Evolutionary conservation across 106 monocot species (phyloP), one percentile per base, ranked within the genome.

Genomic region (Acorus gramineus): DNA sequence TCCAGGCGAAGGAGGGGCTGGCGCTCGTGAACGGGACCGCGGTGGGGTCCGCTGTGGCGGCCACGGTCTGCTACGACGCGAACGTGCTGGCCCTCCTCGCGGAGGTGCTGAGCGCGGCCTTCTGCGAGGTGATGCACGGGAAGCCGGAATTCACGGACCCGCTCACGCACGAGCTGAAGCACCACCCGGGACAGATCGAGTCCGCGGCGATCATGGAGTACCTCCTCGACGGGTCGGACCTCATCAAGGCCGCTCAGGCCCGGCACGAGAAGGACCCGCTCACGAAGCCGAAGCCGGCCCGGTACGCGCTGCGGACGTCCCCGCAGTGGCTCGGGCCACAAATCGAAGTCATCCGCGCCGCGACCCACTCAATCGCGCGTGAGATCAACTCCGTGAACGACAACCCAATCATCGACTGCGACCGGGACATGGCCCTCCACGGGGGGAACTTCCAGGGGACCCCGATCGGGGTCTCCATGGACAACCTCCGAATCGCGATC

Each of bases 251-350:
- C 43, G 54, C 67, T 43, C 9, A 56, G 44, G 45, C 9, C 3
- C 28, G 42, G 3, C 54, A 67, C 67, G 67, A 67, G 55, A 14
- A 6, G 45, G 67, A 67, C 45, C 56, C 55, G 0, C 56, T 67
- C 6, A 14, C 42, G 56, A 67, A 67, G 55, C 54, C 67, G 4
- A 56, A 56, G 44, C 67, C 56, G 13, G 56, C 56, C 56, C 42
- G 67, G 11, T 67, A 67, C 55, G 56, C 67, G 3, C 55, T 67
- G n/a, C 28, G 67, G 5, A 67, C 67, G 3, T 55, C 67, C 8
- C 56, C 67, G 8, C 56, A 56, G 56, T 67, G 67, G 67, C 67
- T 67, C 44, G 67, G 56, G 45, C 67, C 67, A n/a, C 56, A 67
- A 56, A 46, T 67, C 7, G 56, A 56, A 13, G 67, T 56, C 3